Evolutionary conservation across 106 monocot genomes (phyloP).

Genomic region (Acorus calamus): DNA sequence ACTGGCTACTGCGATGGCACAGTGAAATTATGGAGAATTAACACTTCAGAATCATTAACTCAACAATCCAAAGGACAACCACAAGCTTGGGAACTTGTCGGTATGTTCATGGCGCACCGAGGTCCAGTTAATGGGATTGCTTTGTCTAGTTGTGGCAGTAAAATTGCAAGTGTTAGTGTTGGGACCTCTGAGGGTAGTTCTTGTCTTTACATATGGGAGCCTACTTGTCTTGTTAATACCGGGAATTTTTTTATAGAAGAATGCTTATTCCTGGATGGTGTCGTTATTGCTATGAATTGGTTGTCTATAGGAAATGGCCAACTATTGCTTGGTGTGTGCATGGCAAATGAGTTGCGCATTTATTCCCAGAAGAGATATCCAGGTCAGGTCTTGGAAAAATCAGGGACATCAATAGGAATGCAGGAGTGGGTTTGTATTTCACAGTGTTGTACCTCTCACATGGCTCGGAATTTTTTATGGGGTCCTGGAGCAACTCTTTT

Average conservation of each 20-base stretch:
- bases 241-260: slow-evolving; percentile 79
- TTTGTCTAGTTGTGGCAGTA: slow-evolving; percentile 58
- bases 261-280: slow-evolving; percentile 30
- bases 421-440: slow-evolving; percentile 66
- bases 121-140: slow-evolving; percentile 55
- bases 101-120: slow-evolving; percentile 54
- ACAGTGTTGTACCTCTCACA: slow-evolving; percentile 21
- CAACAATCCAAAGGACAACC: slow-evolving; percentile 15
- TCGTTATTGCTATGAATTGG: slow-evolving; percentile 61
- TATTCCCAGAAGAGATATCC: slow-evolving; percentile 48
- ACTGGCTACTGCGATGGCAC: slow-evolving; percentile 76
- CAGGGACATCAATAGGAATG: slow-evolving; percentile 13
- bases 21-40: slow-evolving; percentile 79
- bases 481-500: slow-evolving; percentile 58
- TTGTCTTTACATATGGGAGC: slow-evolving; percentile 69
- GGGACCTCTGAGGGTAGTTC: slow-evolving; percentile 17
- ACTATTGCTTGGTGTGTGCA: slow-evolving; percentile 66
- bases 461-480: slow-evolving; percentile 60
- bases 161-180: slow-evolving; percentile 50
- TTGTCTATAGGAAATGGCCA: slow-evolving; percentile 67
- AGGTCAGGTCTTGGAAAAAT: slow-evolving; percentile 16
- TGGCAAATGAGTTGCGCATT: slow-evolving; percentile 56
- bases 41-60: slow-evolving; percentile 6
- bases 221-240: slow-evolving; percentile 37
- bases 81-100: slow-evolving; percentile 63